Evolutionary conservation across 495 filamentous ascomycete genomes (phyloP).

Genomic region (Xylaria nigripes): DNA sequence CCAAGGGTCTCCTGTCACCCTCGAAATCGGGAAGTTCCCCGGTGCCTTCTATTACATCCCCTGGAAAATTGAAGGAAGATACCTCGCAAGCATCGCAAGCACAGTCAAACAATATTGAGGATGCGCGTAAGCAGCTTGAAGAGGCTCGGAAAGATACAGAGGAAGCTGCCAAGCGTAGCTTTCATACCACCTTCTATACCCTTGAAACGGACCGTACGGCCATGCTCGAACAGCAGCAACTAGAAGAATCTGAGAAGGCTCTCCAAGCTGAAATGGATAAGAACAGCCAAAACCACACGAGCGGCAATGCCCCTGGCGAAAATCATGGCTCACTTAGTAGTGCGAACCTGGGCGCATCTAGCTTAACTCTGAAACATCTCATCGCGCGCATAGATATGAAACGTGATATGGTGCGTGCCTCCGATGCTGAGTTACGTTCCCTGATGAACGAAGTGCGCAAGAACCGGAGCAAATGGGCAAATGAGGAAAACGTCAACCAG

Average conservation of each 20-base stretch:
- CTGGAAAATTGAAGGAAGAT: slow-evolving; percentile 39
- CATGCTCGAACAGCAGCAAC: slow-evolving; percentile 94
- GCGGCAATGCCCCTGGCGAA: slow-evolving; percentile 40
- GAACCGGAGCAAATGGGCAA: slow-evolving; percentile 97
- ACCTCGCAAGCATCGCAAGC: slow-evolving; percentile 28
- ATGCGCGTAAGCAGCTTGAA: slow-evolving; percentile 85
- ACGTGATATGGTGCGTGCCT: slow-evolving; percentile 76
- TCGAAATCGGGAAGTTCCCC: slow-evolving; percentile 53
- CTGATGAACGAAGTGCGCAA: slow-evolving; percentile 96
- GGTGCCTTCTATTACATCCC: slow-evolving; percentile 44
- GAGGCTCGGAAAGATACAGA: slow-evolving; percentile 90
- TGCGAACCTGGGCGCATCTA: slow-evolving; percentile 94
- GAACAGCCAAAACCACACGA: slow-evolving; percentile 39
- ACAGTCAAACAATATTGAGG: slow-evolving; percentile 63
- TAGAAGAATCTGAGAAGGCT: slow-evolving; percentile 93
- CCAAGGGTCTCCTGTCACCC: slow-evolving; percentile 43
- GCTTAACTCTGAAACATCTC: slow-evolving; percentile 89
- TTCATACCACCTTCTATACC: slow-evolving; percentile 87
- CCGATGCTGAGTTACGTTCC: slow-evolving; percentile 82
- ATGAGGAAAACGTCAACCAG: slow-evolving; percentile 91
- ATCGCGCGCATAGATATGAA: slow-evolving; percentile 92
- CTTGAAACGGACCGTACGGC: slow-evolving; percentile 89
- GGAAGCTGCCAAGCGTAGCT: slow-evolving; percentile 79
- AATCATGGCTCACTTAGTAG: slow-evolving; percentile 80
- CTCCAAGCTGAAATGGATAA: slow-evolving; percentile 90